Evolutionary conservation across 139 green algal genomes (phyloP).

Genomic region (Micromonas pusilla): DNA sequence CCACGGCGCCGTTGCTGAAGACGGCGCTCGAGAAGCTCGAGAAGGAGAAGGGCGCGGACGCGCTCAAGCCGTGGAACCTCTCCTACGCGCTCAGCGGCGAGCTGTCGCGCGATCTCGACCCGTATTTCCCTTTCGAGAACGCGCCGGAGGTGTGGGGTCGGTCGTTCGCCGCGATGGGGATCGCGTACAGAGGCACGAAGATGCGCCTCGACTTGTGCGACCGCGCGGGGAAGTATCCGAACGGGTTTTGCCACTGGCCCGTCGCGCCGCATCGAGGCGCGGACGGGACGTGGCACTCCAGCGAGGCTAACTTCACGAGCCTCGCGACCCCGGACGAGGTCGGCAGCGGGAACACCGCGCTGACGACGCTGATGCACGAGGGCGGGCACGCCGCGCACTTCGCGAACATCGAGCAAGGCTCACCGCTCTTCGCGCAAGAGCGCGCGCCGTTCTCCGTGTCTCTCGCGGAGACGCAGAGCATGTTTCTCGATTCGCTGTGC

Average conservation of each 20-base stretch:
- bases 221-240: constrained; percentile 40
- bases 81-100: constrained; percentile 51
- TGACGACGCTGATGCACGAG: constrained; percentile 77
- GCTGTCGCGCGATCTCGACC: constrained; percentile 36
- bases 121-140: constrained; percentile 59
- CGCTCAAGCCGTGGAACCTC: constrained; percentile 65
- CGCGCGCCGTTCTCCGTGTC: constrained; percentile 63
- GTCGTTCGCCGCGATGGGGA: constrained; percentile 67
- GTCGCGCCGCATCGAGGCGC: constrained; percentile 50
- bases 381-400: constrained; percentile 57
- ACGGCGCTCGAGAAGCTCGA: constrained; percentile 47
- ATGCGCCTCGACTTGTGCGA: constrained; percentile 74
- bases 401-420: constrained; percentile 68
- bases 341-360: constrained; percentile 56
- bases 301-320: constrained; percentile 65
- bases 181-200: constrained; percentile 55
- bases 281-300: constrained; percentile 55
- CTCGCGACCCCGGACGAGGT: constrained; percentile 63
- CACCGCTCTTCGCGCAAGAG: constrained; percentile 71
- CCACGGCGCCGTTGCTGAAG: constrained; percentile 56
- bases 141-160: constrained; percentile 63
- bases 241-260: constrained; percentile 69
- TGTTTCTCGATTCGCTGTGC: constrained; percentile 65
- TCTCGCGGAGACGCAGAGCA: constrained; percentile 62
- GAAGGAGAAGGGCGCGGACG: constrained; percentile 41